Evolutionary conservation across 208 protist genomes (phyloP).

Genomic region (Trypanosoma cruzi): DNA sequence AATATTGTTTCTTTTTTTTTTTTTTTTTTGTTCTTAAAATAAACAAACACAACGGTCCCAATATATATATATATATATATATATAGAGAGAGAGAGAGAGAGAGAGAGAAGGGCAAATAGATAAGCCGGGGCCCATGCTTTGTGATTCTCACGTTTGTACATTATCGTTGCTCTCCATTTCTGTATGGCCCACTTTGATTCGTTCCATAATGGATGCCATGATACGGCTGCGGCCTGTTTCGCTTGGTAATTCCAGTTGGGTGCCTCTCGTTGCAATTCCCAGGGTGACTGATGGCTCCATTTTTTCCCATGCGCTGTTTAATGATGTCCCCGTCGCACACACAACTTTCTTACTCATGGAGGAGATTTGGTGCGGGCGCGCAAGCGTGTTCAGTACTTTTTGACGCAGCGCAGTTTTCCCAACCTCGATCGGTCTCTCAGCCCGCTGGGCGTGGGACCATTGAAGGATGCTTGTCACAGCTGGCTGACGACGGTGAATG

Average conservation of each 20-base stretch:
- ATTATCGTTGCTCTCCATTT: neutral
- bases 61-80: too few species aligned
- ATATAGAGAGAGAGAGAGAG: neutral
- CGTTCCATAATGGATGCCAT: neutral
- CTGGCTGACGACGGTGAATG: slow-evolving; percentile 40
- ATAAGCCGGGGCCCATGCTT: neutral
- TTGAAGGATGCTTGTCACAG: slow-evolving; percentile 19
- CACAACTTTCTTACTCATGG: neutral
- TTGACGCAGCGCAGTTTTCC: slow-evolving; percentile 1
- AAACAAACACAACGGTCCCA: neutral
- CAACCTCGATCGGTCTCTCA: neutral
- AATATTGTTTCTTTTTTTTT: slow-evolving; percentile 2
- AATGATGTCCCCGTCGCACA: neutral
- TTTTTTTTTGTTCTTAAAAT: neutral
- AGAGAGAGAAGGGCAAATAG: neutral
- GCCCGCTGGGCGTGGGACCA: neutral
- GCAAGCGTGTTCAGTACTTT: slow-evolving; percentile 8
- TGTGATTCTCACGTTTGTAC: slow-evolving; percentile 14
- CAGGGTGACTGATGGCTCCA: neutral
- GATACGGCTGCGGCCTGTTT: slow-evolving; percentile 20
- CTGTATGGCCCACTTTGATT: neutral
- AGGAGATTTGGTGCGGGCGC: neutral
- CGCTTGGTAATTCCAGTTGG: slow-evolving; percentile 16
- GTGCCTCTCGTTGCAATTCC: neutral
- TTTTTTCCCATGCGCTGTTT: neutral